Percentiles rank a stretch among this genome's conserved stretches.
phyloP scores from a whole-genome alignment of 768 basidiomycete genomes.

The Coprinopsis strossmayeri region DNA sequence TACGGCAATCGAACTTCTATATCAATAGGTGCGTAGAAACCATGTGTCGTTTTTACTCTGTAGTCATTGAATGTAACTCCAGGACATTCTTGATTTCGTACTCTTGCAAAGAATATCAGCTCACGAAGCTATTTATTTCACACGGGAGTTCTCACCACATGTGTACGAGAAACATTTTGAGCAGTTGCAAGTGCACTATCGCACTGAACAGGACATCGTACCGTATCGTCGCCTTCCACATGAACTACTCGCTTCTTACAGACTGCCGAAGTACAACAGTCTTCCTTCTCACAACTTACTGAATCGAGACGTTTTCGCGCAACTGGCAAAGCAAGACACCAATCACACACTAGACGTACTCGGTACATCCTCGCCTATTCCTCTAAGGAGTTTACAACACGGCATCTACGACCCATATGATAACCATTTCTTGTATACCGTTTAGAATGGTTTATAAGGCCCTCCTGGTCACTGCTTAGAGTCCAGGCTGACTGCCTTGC shows the following conservation, averaged over 20 bases:
- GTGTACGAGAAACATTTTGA: neutral
- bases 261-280: neutral
- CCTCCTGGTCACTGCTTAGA: too few relatives aligned
- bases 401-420: neutral
- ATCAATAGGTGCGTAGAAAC: too few relatives aligned
- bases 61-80: neutral
- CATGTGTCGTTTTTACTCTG: neutral
- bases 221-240: neutral
- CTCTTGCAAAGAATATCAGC: neutral
- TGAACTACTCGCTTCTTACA: neutral
- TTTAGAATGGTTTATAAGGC: too few relatives aligned
- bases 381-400: too few relatives aligned
- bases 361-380: too few relatives aligned
- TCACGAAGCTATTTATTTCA: neutral
- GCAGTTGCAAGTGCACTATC: too few relatives aligned
- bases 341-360: too few relatives aligned
- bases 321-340: conserved; percentile 1
- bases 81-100: neutral
- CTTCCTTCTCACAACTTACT: neutral
- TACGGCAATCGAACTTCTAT: neutral
- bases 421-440: neutral
- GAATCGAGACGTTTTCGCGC: neutral
- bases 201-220: too few relatives aligned
- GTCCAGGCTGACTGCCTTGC: too few relatives aligned
- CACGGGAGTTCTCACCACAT: neutral